Conservation (phyloP, 2,329 filamentous ascomycete species). For the Pyricularia sp. region DNA sequence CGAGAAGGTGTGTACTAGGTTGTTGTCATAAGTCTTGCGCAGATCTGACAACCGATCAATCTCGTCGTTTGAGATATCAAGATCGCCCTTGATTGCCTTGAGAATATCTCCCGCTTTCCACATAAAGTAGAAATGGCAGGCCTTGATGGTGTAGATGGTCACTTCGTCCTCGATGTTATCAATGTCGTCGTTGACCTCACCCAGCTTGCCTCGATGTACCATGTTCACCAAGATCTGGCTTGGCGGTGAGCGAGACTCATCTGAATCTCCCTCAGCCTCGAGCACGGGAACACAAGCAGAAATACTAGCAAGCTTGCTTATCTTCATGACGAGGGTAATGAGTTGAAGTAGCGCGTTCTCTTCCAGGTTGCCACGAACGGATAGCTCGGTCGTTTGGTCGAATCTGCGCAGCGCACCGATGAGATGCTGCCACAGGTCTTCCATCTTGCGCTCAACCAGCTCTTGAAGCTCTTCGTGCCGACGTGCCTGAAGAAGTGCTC, state of each 20-base stretch:
- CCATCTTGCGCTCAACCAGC: constrained; percentile 65
- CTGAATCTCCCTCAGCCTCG: constrained; percentile 44
- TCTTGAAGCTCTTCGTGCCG: constrained; percentile 84
- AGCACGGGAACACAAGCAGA: constrained; percentile 65
- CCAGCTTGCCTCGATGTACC: constrained; percentile 58
- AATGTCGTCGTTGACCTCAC: constrained; percentile 54
- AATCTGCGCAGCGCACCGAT: constrained; percentile 61
- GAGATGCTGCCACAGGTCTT: constrained; percentile 74
- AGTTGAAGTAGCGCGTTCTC: constrained; percentile 54
- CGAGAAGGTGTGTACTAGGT: constrained; percentile 55
- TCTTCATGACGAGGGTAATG: constrained; percentile 61
- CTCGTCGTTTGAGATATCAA: constrained; percentile 40
- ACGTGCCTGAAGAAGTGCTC: constrained; percentile 72
- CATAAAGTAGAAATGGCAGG: constrained; percentile 81
- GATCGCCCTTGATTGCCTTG: constrained; percentile 39
- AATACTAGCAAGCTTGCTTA: constrained; percentile 68
- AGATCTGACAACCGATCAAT: constrained; percentile 46
- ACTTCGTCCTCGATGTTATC: constrained; percentile 71
- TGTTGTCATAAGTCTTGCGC: constrained; percentile 44
- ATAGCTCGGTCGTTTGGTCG: constrained; percentile 58
- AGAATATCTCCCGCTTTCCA: constrained; percentile 65
- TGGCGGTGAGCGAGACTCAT: constrained; percentile 34
- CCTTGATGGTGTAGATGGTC: constrained; percentile 61
- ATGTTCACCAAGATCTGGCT: constrained; percentile 62
- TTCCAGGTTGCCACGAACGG: constrained; percentile 54